Percentiles rank a stretch among this genome's conserved stretches.
Conservation (phyloP, 2,329 filamentous ascomycete species). For the Ascosphaera aggregata region DNA sequence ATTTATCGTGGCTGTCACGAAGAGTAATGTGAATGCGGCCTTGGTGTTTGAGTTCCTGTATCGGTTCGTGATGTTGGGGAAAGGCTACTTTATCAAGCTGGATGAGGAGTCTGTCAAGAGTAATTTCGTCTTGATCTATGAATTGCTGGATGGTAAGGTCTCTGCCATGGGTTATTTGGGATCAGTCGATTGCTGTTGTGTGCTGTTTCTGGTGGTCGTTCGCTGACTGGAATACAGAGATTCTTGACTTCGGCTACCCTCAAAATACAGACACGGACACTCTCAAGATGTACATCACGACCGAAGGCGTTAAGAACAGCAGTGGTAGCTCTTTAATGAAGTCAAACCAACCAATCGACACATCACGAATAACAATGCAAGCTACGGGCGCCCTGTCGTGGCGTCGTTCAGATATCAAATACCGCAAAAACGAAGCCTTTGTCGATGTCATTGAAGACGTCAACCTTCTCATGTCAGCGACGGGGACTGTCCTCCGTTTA, state of each 20-base stretch:
- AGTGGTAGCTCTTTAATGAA: not conserved
- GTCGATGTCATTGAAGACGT: conserved; percentile 99
- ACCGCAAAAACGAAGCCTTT: conserved; percentile 98
- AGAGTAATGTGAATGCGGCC: conserved; percentile 97
- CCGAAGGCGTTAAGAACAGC: conserved; percentile 76
- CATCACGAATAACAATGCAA: conserved; percentile 97
- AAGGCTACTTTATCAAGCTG: conserved; percentile 96
- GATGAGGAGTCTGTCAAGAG: conserved; percentile 99
- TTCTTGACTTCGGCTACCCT: conserved; percentile 95
- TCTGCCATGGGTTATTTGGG: not conserved
- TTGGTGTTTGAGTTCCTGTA: conserved; percentile 97
- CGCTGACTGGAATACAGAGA: conserved; percentile 38
- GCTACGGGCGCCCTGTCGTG: conserved; percentile 91
- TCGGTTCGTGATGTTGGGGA: conserved; percentile 67
- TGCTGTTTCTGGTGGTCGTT: conserved; percentile 2
- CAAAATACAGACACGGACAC: conserved; percentile 98
- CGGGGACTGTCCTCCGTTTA: conserved; percentile 77
- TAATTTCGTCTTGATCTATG: conserved; percentile 97
- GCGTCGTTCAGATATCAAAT: conserved; percentile 93
- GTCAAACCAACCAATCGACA: conserved; percentile 42
- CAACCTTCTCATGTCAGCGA: conserved; percentile 97
- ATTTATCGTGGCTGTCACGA: conserved; percentile 89
- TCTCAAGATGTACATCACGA: conserved; percentile 99
- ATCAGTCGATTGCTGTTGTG: no score
- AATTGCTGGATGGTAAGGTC: conserved; percentile 62